phyloP scores from a whole-genome alignment of 1,284 basidiomycete genomes.

The Austroboletus niveus region DNA sequence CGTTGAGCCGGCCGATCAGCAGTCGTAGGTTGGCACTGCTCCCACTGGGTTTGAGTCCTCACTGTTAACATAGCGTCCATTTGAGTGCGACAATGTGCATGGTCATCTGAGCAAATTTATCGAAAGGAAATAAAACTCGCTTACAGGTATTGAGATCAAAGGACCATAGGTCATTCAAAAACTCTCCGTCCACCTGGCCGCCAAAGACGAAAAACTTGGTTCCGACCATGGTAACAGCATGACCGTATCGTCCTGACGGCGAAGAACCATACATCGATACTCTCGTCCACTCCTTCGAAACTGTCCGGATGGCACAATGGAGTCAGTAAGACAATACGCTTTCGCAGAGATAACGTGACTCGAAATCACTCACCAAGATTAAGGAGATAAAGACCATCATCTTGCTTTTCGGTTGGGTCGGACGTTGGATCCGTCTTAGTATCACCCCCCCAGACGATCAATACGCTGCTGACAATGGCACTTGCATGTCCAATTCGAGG shows the following conservation, averaged over 20 bases:
- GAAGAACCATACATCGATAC: constrained; percentile 74
- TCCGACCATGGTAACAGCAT: constrained; percentile 91
- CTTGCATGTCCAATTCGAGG: constrained; percentile 95
- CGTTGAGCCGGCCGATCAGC: constrained; percentile 78
- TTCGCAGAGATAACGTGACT: not conserved
- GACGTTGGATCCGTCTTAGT: constrained; percentile 75
- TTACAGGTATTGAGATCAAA: constrained; percentile 94
- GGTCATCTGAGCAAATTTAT: constrained; percentile 2
- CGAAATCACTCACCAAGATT: constrained; percentile 73
- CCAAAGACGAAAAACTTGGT: constrained; percentile 95
- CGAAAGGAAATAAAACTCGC: constrained; percentile 30
- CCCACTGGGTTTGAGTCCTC: constrained; percentile 74
- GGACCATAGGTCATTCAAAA: constrained; percentile 94
- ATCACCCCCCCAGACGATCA: constrained; percentile 99
- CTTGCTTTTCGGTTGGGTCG: constrained; percentile 77
- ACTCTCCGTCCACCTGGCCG: constrained; percentile 95
- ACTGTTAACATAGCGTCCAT: constrained; percentile 43
- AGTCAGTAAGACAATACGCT: constrained; percentile 9
- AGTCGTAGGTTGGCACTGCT: constrained; percentile 65
- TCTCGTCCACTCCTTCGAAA: constrained; percentile 92
- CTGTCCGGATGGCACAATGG: constrained; percentile 37
- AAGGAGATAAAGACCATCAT: constrained; percentile 93
- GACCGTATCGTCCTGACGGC: constrained; percentile 92
- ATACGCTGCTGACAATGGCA: constrained; percentile 92
- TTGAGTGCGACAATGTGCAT: not conserved